Evolutionary conservation across 805 yeast species (phyloP).

Genomic region (Starmerella ratchasimensis): DNA sequence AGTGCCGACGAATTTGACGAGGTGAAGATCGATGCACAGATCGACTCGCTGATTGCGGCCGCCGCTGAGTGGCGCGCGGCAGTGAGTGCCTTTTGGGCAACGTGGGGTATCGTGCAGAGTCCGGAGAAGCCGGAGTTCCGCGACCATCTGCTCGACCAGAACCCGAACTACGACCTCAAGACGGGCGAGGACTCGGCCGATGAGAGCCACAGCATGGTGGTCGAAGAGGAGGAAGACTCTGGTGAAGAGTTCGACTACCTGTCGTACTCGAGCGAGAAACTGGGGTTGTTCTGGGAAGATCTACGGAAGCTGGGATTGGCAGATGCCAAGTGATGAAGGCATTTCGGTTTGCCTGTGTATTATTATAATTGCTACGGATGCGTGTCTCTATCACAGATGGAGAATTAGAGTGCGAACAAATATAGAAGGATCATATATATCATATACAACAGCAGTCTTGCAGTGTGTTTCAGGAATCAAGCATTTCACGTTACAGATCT

Average conservation of each 20-base stretch:
- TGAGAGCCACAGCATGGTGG: background rate
- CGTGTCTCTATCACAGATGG: no score
- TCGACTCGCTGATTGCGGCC: conserved; percentile 47
- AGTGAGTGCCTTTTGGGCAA: conserved; percentile 65
- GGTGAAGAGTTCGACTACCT: conserved; percentile 59
- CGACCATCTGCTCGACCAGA: conserved; percentile 26
- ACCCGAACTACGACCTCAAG: conserved; percentile 31
- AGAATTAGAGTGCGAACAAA: background rate
- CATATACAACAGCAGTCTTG: no score
- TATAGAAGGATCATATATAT: background rate
- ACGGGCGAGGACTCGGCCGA: conserved; percentile 19
- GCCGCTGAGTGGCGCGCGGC: conserved; percentile 67
- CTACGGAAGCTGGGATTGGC: conserved; percentile 27
- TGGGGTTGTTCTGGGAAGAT: conserved; percentile 63
- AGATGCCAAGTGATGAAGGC: no score
- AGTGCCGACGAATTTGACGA: conserved; percentile 25
- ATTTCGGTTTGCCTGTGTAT: no score
- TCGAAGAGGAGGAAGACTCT: conserved; percentile 13
- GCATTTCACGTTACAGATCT: no score
- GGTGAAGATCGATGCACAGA: conserved; percentile 31
- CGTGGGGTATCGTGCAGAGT: conserved; percentile 86
- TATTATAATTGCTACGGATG: no score
- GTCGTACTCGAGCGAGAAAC: conserved; percentile 61
- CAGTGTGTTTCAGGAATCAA: no score
- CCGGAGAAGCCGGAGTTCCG: conserved; percentile 38